These are phyloP conservation scores for Suillus decipiens DNA, from an alignment of 768 basidiomycete species.

Conservation along the genomic window DNA sequence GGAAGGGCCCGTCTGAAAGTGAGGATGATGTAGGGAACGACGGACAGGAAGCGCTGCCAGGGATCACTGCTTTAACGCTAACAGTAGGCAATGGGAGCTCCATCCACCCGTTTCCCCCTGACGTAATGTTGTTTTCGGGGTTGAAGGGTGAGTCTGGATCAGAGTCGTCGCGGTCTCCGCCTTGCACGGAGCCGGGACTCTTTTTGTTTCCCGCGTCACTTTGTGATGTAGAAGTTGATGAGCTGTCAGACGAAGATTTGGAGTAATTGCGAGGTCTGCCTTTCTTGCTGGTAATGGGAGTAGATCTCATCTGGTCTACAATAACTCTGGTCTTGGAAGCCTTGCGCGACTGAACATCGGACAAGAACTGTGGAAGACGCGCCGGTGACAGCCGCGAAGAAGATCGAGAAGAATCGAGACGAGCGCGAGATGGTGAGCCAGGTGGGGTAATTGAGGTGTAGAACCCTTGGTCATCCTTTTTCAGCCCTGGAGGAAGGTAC, in stretches of 20 bases:
- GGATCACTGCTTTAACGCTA: background rate
- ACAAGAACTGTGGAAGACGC: conserved; percentile 52
- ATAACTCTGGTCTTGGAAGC: conserved; percentile 60
- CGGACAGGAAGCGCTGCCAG: background rate
- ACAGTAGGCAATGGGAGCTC: background rate
- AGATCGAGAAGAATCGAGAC: conserved; percentile 14
- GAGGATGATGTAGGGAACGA: background rate
- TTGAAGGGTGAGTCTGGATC: background rate
- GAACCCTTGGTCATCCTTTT: conserved; percentile 57
- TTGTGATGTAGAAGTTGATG: background rate
- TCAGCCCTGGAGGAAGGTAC: conserved; percentile 39
- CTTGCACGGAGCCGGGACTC: background rate
- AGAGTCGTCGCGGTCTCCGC: background rate
- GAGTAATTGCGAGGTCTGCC: conserved; percentile 19
- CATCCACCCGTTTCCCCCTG: background rate
- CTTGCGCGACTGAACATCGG: conserved; percentile 39
- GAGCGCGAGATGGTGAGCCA: conserved; percentile 17
- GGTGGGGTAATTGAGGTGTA: conserved; percentile 40
- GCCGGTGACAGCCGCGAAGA: conserved; percentile 35
- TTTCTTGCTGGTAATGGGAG: conserved; percentile 15
- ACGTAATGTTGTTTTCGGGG: background rate
- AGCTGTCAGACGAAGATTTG: conserved; percentile 8
- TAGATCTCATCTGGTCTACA: conserved; percentile 54
- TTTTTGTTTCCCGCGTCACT: too few relatives aligned
- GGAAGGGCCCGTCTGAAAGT: background rate